These are phyloP conservation scores for Metschnikowia reukaufii DNA, from an alignment of 805 yeast species.

Conservation along the genomic window DNA sequence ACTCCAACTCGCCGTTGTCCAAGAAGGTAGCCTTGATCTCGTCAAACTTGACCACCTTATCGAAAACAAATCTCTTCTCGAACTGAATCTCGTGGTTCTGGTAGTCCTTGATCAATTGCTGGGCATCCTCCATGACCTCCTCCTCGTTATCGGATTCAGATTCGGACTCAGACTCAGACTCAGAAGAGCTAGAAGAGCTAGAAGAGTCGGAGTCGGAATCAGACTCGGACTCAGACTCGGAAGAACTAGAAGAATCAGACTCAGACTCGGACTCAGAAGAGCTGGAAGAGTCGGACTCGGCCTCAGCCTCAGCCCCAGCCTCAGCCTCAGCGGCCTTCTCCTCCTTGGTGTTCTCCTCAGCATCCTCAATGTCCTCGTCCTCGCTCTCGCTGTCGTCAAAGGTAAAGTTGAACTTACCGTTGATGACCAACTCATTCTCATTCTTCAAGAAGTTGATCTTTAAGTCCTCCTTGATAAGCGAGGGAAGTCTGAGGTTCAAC, in stretches of 20 bases:
- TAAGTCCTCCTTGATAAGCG: slow-evolving; percentile 40
- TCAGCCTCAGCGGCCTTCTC: slow-evolving; percentile 18
- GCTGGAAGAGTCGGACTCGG: slow-evolving; percentile 7
- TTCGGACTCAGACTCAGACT: slow-evolving; percentile 19
- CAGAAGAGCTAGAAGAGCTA: slow-evolving; percentile 7
- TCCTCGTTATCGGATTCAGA: slow-evolving; percentile 29
- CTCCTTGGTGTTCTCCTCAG: slow-evolving; percentile 19
- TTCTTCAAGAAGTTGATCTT: slow-evolving; percentile 39
- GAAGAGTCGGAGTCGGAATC: slow-evolving; percentile 14
- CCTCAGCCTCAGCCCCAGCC: slow-evolving; percentile 18
- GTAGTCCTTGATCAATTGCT: slow-evolving; percentile 37
- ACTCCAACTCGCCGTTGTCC: slow-evolving; percentile 41
- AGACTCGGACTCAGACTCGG: slow-evolving; percentile 15
- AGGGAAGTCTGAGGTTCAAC: slow-evolving; percentile 42
- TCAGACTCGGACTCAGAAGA: slow-evolving; percentile 9
- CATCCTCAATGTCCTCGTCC: slow-evolving; percentile 13
- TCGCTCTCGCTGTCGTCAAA: slow-evolving; percentile 26
- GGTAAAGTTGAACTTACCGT: slow-evolving; percentile 38
- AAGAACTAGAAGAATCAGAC: slow-evolving; percentile 9
- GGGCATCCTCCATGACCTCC: slow-evolving; percentile 42
- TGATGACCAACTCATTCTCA: slow-evolving; percentile 42
- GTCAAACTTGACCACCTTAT: slow-evolving; percentile 36
- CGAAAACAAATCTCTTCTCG: slow-evolving; percentile 45
- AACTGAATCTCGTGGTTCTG: slow-evolving; percentile 41
- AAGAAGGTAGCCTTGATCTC: slow-evolving; percentile 40